Conservation (phyloP, 345 rosid species). For the Hibiscus tridactylites region DNA sequence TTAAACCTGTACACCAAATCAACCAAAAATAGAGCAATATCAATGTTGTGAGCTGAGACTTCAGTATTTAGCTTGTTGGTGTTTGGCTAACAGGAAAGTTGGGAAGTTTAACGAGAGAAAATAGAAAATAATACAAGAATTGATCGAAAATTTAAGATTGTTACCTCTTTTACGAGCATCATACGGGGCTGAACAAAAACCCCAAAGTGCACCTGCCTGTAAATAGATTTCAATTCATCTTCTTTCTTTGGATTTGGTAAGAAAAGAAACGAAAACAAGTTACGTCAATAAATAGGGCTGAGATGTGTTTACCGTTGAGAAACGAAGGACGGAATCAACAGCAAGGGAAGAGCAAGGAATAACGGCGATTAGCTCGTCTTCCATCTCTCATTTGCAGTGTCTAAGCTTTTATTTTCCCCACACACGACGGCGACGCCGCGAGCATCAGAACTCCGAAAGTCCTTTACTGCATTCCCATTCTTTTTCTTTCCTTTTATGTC, state of each 20-base stretch:
- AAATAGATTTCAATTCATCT: not conserved
- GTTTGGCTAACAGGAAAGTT: not conserved
- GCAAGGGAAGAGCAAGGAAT: slow-evolving; percentile 79
- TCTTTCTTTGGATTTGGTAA: not conserved
- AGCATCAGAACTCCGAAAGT: not conserved
- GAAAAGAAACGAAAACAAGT: not conserved
- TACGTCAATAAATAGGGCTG: not conserved
- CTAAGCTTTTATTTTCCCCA: not conserved
- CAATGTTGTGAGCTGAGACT: not conserved
- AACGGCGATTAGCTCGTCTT: slow-evolving; percentile 36
- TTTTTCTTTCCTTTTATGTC: not conserved
- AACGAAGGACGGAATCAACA: slow-evolving; percentile 53
- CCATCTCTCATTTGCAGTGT: slow-evolving; percentile 26
- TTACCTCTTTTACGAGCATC: slow-evolving; percentile 56
- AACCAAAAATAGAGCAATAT: not conserved
- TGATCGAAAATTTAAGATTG: not conserved
- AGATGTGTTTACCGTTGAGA: slow-evolving; percentile 41
- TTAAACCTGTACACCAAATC: slow-evolving; percentile 40
- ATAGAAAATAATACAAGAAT: not conserved
- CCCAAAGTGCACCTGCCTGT: slow-evolving; percentile 78
- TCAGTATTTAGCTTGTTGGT: not conserved
- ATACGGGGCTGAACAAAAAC: slow-evolving; percentile 52
- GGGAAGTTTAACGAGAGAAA: not conserved
- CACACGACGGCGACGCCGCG: not conserved
- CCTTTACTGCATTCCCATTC: not conserved